Evolutionary conservation across 2,329 filamentous ascomycete genomes (phyloP).

Genomic region (Alternaria arbusti): DNA sequence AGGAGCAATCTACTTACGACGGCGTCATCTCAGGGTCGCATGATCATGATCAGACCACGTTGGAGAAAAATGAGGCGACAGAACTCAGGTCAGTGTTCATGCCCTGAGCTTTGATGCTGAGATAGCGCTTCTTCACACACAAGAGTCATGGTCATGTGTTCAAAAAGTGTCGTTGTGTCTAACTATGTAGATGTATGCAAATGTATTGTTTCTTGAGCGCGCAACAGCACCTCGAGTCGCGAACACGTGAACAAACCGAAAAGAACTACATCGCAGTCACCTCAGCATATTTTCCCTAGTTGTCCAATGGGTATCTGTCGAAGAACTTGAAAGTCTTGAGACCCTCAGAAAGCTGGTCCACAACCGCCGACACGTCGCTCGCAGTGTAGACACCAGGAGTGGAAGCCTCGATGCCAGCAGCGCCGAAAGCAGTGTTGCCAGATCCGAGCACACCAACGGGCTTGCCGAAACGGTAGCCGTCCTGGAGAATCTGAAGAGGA

Average conservation of each 20-base stretch:
- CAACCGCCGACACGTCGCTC: conserved; percentile 22
- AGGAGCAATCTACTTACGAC: neutral
- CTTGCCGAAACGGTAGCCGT: conserved; percentile 73
- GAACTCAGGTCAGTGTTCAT: neutral
- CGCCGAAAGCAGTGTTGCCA: conserved; percentile 48
- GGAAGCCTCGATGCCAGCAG: conserved; percentile 53
- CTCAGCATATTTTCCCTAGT: neutral
- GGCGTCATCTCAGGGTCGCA: neutral
- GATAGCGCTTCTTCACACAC: neutral
- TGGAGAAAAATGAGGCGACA: neutral
- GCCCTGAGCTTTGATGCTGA: neutral
- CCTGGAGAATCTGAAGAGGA: conserved; percentile 67
- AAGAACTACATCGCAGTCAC: neutral
- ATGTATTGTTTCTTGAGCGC: neutral
- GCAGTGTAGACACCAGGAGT: conserved; percentile 47
- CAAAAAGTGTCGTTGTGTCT: neutral
- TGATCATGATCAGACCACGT: neutral
- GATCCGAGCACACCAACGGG: conserved; percentile 67
- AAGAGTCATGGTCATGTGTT: neutral
- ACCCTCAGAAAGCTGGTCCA: conserved; percentile 53
- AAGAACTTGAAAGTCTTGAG: conserved; percentile 71
- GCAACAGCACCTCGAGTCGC: neutral
- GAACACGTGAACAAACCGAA: neutral
- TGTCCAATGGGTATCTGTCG: conserved; percentile 66
- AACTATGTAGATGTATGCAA: neutral